phyloP scores from a whole-genome alignment of 306 rosid genomes.

The Quercus dentata region DNA sequence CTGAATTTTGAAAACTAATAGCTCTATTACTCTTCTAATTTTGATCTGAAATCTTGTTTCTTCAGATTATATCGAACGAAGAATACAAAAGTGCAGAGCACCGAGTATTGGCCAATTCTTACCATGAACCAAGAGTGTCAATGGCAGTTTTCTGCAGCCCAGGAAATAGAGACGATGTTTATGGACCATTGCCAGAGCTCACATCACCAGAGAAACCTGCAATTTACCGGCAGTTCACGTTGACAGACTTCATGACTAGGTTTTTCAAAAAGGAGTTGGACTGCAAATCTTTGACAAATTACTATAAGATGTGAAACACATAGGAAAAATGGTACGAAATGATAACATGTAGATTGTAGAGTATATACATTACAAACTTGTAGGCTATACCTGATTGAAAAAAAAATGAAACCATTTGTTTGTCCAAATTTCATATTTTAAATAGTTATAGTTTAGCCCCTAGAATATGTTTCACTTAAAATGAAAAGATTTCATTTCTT shows the following conservation, averaged over 20 bases:
- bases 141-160: conserved; percentile 56
- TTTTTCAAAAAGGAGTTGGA: conserved; percentile 64
- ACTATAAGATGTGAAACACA: conserved; percentile 6
- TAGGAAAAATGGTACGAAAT: too few species aligned
- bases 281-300: conserved; percentile 34
- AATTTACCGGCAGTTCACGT: conserved; percentile 41
- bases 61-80: conserved; percentile 59
- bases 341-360: too few species aligned
- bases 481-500: too few species aligned
- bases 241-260: conserved; percentile 43
- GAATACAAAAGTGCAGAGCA: conserved; percentile 72
- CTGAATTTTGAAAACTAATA: background rate
- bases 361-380: too few species aligned
- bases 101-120: conserved; percentile 62
- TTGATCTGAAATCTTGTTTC: background rate
- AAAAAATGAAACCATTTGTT: too few species aligned
- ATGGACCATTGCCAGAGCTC: conserved; percentile 81
- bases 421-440: too few species aligned
- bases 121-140: conserved; percentile 46
- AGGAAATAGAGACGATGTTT: conserved; percentile 36
- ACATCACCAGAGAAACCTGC: conserved; percentile 47
- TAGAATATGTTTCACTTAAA: too few species aligned
- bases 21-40: background rate
- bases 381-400: too few species aligned
- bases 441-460: too few species aligned